phyloP scores from a whole-genome alignment of 345 rosid species.

The Raphanus sativus region DNA sequence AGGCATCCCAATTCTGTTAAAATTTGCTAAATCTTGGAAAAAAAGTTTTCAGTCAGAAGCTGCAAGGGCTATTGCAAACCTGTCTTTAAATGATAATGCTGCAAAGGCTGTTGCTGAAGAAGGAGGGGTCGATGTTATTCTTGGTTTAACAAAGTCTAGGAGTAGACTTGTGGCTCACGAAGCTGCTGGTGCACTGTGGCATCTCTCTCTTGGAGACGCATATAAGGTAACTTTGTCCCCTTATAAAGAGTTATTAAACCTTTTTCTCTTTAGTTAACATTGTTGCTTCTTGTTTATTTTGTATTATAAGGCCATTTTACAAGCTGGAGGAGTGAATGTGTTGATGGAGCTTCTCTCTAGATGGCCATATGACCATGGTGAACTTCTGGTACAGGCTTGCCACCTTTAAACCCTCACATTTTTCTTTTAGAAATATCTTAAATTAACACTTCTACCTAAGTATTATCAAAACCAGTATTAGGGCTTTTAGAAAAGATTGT shows the following conservation, averaged over 20 bases:
- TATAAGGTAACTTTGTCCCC: conserved; percentile 54
- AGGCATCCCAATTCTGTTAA: conserved; percentile 65
- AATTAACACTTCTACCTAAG: not conserved
- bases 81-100: conserved; percentile 65
- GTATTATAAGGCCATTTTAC: conserved; percentile 58
- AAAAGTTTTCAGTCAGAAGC: conserved; percentile 81
- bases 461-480: not conserved
- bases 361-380: conserved; percentile 71
- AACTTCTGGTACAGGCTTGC: conserved; percentile 54
- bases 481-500: not conserved
- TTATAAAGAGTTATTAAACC: not conserved
- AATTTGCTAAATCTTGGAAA: conserved; percentile 67
- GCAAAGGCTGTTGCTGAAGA: conserved; percentile 80
- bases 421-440: conserved; percentile 1
- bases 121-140: conserved; percentile 70
- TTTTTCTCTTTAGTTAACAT: not conserved
- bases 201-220: conserved; percentile 77
- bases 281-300: conserved; percentile 11
- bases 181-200: conserved; percentile 86
- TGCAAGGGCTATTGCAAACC: conserved; percentile 81
- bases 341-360: conserved; percentile 68
- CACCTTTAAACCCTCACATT: conserved; percentile 9
- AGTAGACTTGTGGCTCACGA: conserved; percentile 78
- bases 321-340: conserved; percentile 79
- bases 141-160: conserved; percentile 66